Evolutionary conservation across 1,284 basidiomycete genomes (phyloP).

Genomic region (Lentinus polychrous): DNA sequence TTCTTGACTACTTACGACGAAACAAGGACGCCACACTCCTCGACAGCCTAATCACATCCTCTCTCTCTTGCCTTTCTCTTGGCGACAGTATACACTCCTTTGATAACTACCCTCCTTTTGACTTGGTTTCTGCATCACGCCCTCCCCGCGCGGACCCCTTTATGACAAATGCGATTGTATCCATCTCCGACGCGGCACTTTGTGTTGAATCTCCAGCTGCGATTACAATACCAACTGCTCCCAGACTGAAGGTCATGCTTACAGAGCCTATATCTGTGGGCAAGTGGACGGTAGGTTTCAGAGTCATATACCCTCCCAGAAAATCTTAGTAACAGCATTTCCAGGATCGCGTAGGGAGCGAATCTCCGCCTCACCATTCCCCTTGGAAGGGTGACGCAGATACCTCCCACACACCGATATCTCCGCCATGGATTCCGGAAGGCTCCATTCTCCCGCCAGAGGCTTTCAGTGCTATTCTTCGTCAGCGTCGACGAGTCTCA

Average conservation of each 20-base stretch:
- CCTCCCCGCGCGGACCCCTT: background rate
- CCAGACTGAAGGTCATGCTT: slow-evolving; percentile 42
- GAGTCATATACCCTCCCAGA: background rate
- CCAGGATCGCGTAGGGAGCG: slow-evolving; percentile 26
- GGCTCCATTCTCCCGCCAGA: slow-evolving; percentile 43
- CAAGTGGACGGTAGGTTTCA: slow-evolving; percentile 45
- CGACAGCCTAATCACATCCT: background rate
- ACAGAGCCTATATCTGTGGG: slow-evolving; percentile 42
- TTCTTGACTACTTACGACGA: no score
- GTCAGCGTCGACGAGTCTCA: slow-evolving; percentile 13
- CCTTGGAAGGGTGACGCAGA: slow-evolving; percentile 37
- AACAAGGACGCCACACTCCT: no score
- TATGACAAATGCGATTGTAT: background rate
- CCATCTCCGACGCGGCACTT: background rate
- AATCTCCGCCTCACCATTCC: slow-evolving; percentile 33
- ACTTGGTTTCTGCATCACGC: background rate
- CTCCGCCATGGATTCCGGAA: slow-evolving; percentile 40
- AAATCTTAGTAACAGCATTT: slow-evolving; percentile 5
- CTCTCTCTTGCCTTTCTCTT: background rate
- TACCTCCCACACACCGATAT: slow-evolving; percentile 12
- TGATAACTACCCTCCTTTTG: background rate
- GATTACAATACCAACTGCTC: slow-evolving; percentile 35
- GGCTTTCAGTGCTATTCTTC: slow-evolving; percentile 28
- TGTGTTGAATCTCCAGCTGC: background rate
- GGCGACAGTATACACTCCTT: background rate